A percentile compares a stretch with the other conserved stretches of the same genome.
Evolutionary conservation across 495 filamentous ascomycete species (phyloP).

Genomic region (Hyphodiscus hymeniophilus): DNA sequence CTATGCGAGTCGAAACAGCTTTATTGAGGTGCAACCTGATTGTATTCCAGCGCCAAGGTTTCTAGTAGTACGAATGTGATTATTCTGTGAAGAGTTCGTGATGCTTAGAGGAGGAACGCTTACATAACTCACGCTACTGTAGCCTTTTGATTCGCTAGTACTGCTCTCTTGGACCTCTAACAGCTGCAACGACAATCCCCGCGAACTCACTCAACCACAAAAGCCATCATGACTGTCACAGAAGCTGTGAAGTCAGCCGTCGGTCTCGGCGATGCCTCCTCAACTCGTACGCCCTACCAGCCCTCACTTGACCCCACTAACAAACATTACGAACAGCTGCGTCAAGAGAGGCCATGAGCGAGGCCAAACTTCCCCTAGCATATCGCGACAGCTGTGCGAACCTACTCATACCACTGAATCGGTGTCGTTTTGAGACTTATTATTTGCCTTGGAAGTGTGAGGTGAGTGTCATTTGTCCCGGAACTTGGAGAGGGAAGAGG

Average conservation of each 20-base stretch:
- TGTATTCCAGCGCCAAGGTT: too few relatives aligned
- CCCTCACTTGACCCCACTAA: slow-evolving; percentile 12
- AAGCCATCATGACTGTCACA: slow-evolving; percentile 27
- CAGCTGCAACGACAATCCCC: too few relatives aligned
- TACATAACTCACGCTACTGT: too few relatives aligned
- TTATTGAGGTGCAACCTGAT: too few relatives aligned
- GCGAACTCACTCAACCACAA: neutral
- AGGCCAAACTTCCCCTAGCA: slow-evolving; percentile 75
- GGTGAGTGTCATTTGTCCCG: slow-evolving; percentile 16
- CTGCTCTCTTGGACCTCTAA: too few relatives aligned
- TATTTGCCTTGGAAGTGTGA: slow-evolving; percentile 97
- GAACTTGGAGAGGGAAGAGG: too few relatives aligned
- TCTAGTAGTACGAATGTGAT: too few relatives aligned
- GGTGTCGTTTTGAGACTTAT: slow-evolving; percentile 83
- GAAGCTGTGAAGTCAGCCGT: slow-evolving; percentile 50
- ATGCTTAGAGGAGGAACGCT: too few relatives aligned
- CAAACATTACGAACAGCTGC: slow-evolving; percentile 39
- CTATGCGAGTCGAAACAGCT: too few relatives aligned
- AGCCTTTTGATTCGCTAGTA: too few relatives aligned
- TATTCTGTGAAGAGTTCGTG: too few relatives aligned
- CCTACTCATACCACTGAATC: slow-evolving; percentile 89
- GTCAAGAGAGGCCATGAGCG: slow-evolving; percentile 84
- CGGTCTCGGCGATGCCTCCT: slow-evolving; percentile 34
- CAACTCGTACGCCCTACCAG: slow-evolving; percentile 17
- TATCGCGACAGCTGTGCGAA: slow-evolving; percentile 94